A percentile compares a stretch with the other conserved stretches of the same genome.
These are phyloP conservation scores for Leccinellum rugosiceps DNA, from an alignment of 768 basidiomycete genomes.

Conservation along the genomic window DNA sequence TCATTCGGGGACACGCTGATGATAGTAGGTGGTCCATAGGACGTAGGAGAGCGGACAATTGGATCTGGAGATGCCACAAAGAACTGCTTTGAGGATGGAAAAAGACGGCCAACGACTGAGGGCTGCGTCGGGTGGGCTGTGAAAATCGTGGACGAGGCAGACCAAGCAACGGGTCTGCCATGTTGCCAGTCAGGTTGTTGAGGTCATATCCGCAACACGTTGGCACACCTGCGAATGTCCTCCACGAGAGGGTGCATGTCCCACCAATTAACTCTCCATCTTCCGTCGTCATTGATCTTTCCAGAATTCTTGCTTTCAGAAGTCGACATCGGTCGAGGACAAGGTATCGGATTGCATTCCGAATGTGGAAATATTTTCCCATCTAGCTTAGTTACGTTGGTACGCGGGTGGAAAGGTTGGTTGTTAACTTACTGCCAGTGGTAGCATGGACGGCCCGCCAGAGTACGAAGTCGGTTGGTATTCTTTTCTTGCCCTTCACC, in stretches of 20 bases:
- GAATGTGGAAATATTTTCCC: background rate
- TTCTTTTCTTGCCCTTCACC: background rate
- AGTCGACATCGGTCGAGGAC: slow-evolving; percentile 21
- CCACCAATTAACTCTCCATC: slow-evolving; percentile 73
- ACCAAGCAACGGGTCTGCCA: slow-evolving; percentile 68
- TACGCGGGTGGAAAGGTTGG: background rate
- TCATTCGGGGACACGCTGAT: slow-evolving; percentile 59
- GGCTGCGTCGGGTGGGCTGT: slow-evolving; percentile 64
- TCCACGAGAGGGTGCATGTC: slow-evolving; percentile 64
- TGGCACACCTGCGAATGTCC: slow-evolving; percentile 47
- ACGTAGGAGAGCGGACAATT: slow-evolving; percentile 41
- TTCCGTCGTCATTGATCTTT: slow-evolving; percentile 41
- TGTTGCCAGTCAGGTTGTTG: background rate
- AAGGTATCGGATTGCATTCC: background rate
- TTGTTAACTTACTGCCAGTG: slow-evolving; percentile 7
- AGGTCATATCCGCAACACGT: background rate
- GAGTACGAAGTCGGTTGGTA: slow-evolving; percentile 71
- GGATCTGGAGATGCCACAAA: slow-evolving; percentile 50
- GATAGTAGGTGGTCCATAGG: slow-evolving; percentile 60
- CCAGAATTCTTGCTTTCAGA: slow-evolving; percentile 40
- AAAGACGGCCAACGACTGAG: slow-evolving; percentile 56
- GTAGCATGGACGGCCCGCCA: slow-evolving; percentile 37
- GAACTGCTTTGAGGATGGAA: slow-evolving; percentile 69
- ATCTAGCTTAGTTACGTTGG: background rate
- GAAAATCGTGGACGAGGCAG: slow-evolving; percentile 64